Evolutionary conservation across 345 rosid species (phyloP).

Genomic region (Garcia nutans): DNA sequence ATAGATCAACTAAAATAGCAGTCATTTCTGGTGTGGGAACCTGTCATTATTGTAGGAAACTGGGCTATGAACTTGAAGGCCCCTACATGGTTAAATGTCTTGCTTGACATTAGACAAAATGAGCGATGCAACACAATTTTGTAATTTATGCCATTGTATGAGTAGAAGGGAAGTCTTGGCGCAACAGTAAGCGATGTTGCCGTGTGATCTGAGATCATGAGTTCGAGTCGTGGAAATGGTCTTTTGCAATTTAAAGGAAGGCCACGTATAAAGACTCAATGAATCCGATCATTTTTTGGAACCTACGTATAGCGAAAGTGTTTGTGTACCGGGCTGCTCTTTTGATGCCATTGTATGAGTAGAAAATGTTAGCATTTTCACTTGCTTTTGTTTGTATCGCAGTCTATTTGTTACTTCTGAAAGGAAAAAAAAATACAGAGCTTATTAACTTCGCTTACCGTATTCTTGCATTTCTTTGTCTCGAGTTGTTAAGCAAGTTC

Average conservation of each 20-base stretch:
- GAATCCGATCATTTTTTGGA: too few species aligned
- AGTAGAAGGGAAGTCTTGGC: too few species aligned
- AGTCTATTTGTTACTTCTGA: not conserved
- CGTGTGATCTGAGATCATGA: too few species aligned
- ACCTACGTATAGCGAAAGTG: too few species aligned
- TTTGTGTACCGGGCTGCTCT: too few species aligned
- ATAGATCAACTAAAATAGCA: conserved; percentile 74
- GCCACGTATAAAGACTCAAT: too few species aligned
- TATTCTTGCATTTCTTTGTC: too few species aligned
- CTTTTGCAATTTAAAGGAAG: too few species aligned
- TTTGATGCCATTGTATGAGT: not conserved
- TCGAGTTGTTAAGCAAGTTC: too few species aligned
- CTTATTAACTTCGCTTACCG: not conserved
- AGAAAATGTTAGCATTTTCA: not conserved
- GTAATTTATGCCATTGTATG: conserved; percentile 1
- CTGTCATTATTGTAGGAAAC: conserved; percentile 87
- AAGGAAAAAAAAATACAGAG: not conserved
- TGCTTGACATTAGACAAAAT: conserved; percentile 16
- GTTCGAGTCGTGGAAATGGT: too few species aligned
- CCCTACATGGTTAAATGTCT: conserved; percentile 95
- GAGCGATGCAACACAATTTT: conserved; percentile 7
- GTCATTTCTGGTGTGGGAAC: conserved; percentile 97
- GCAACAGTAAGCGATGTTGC: too few species aligned
- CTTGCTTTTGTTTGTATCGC: not conserved
- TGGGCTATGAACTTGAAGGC: conserved; percentile 93